Conservation (phyloP, 2,329 filamentous ascomycete genomes). For the Ophiostoma sp. region DNA sequence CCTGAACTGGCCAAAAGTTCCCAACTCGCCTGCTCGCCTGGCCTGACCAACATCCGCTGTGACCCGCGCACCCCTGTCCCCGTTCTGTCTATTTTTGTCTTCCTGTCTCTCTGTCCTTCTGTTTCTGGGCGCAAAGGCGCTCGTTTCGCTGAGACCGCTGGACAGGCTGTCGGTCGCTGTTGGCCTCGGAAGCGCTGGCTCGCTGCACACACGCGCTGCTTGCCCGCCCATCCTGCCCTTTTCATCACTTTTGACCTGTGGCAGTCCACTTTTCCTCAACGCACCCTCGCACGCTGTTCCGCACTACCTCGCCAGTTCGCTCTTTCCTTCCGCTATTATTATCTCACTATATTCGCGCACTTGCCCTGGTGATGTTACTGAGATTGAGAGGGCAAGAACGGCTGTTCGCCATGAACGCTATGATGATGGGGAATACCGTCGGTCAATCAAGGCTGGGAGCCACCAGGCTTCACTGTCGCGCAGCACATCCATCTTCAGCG, state of each 20-base stretch:
- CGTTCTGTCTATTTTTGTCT: background rate
- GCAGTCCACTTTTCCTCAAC: background rate
- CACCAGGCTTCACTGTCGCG: background rate
- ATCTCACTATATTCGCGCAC: background rate
- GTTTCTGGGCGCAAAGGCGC: background rate
- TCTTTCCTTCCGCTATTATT: background rate
- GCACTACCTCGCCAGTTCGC: background rate
- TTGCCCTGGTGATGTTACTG: background rate
- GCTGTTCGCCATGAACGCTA: background rate
- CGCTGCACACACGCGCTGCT: conserved; percentile 1
- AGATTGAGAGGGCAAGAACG: background rate
- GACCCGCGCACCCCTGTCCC: conserved; percentile 6
- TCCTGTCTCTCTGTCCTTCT: background rate
- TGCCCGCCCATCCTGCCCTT: background rate
- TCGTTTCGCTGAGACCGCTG: background rate
- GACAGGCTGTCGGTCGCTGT: background rate
- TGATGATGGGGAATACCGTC: background rate
- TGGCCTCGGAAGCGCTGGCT: background rate
- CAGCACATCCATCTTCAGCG: background rate
- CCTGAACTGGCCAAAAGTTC: background rate
- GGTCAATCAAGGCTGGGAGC: background rate
- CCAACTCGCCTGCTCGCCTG: background rate
- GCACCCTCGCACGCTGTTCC: background rate
- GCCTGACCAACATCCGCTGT: background rate
- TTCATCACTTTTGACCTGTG: background rate